Percentiles rank a stretch among this genome's conserved stretches.
These are phyloP conservation scores for Stachybotrys chartarum DNA, from an alignment of 2,329 filamentous ascomycete species.

Conservation along the genomic window DNA sequence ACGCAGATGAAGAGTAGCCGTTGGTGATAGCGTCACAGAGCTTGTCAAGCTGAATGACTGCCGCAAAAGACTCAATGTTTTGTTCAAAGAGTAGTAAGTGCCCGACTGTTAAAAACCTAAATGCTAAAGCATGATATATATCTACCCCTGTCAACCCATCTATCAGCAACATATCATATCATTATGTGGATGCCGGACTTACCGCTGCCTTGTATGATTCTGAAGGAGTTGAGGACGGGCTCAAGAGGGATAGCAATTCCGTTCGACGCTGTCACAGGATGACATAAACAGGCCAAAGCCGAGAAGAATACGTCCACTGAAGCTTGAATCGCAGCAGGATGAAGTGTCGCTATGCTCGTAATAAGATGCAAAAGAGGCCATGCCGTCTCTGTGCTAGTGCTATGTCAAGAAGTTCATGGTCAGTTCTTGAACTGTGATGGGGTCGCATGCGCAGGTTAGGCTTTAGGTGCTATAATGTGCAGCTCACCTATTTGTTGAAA, in stretches of 20 bases:
- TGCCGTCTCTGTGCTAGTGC: neutral
- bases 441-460: neutral
- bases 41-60: slow-evolving; percentile 27
- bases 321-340: slow-evolving; percentile 12
- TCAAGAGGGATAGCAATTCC: neutral
- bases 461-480: neutral
- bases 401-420: too few relatives aligned
- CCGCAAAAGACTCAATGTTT: slow-evolving; percentile 27
- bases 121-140: slow-evolving; percentile 28
- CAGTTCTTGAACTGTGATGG: too few relatives aligned
- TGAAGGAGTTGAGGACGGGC: slow-evolving; percentile 14
- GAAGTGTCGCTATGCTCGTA: slow-evolving; percentile 16
- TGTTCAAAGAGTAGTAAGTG: slow-evolving; percentile 33
- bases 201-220: neutral
- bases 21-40: slow-evolving; percentile 35
- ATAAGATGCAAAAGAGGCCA: slow-evolving; percentile 25
- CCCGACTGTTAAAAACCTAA: slow-evolving; percentile 28
- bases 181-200: neutral
- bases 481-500: neutral
- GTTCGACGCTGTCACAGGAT: slow-evolving; percentile 10
- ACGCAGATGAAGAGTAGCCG: slow-evolving; percentile 19
- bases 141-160: neutral
- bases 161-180: neutral
- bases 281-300: slow-evolving; percentile 29
- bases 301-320: slow-evolving; percentile 30